Evolutionary conservation across 2,329 filamentous ascomycete species (phyloP).

Genomic region (Colletotrichum sp.): DNA sequence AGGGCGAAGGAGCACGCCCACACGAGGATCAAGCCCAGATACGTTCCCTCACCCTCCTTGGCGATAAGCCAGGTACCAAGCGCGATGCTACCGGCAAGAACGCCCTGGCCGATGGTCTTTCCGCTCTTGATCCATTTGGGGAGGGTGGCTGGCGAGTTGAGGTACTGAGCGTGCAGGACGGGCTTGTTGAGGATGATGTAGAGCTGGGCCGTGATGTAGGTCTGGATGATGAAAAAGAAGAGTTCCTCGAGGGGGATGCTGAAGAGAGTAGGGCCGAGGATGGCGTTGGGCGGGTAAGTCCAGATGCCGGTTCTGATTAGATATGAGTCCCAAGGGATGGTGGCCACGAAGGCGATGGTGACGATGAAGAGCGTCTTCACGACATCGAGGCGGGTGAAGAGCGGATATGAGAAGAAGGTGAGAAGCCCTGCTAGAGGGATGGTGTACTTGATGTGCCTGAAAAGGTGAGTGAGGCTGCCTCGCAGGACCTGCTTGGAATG

Average conservation of each 20-base stretch:
- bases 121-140: conserved; percentile 25
- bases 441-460: conserved; percentile 70
- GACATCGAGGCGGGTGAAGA: conserved; percentile 66
- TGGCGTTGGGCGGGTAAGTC: conserved; percentile 71
- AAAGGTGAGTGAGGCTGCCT: not conserved
- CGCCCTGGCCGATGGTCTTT: conserved; percentile 54
- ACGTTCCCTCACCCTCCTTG: conserved; percentile 59
- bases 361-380: conserved; percentile 68
- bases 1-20: conserved; percentile 73
- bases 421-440: conserved; percentile 67
- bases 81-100: conserved; percentile 49
- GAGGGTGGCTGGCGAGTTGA: conserved; percentile 35
- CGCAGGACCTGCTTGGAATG: not conserved
- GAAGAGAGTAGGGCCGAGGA: conserved; percentile 66
- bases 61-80: conserved; percentile 48
- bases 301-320: conserved; percentile 72
- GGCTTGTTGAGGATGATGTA: conserved; percentile 73
- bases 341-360: conserved; percentile 67
- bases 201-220: conserved; percentile 72
- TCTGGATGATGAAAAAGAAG: conserved; percentile 81
- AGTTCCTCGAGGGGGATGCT: conserved; percentile 75
- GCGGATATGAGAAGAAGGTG: conserved; percentile 63
- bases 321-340: conserved; percentile 80
- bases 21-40: conserved; percentile 71
- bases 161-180: conserved; percentile 54